A percentile compares a stretch with the other conserved stretches of the same genome.
These are phyloP conservation scores for Santalum album DNA, from an alignment of 164 flowering plant species.

Conservation along the genomic window DNA sequence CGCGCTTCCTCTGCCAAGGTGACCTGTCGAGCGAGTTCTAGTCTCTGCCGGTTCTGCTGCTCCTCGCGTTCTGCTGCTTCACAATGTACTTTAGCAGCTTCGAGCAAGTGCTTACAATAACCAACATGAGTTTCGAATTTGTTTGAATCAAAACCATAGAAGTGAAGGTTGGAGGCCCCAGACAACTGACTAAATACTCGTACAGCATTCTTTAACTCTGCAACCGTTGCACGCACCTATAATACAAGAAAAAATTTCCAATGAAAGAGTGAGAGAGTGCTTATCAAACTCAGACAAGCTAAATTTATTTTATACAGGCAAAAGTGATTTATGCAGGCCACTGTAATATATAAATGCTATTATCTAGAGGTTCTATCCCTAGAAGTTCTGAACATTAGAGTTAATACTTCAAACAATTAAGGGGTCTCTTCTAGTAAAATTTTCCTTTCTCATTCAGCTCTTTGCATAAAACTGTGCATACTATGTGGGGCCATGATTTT, in stretches of 20 bases:
- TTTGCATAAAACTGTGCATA: no score
- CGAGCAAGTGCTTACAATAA: slow-evolving; percentile 88
- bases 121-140: slow-evolving; percentile 93
- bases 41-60: slow-evolving; percentile 66
- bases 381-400: no score
- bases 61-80: slow-evolving; percentile 95
- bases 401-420: no score
- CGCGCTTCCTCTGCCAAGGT: slow-evolving; percentile 86
- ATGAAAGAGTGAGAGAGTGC: slow-evolving; percentile 1
- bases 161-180: slow-evolving; percentile 69
- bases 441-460: no score
- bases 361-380: no score
- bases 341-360: no score
- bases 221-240: slow-evolving; percentile 78
- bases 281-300: slow-evolving; percentile 1
- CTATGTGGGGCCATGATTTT: no score
- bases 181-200: slow-evolving; percentile 82
- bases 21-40: slow-evolving; percentile 80
- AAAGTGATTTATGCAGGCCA: no score
- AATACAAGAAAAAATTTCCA: background rate
- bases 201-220: slow-evolving; percentile 90
- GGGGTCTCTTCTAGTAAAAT: no score
- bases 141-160: slow-evolving; percentile 95
- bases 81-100: slow-evolving; percentile 82
- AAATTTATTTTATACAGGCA: no score